Conservation (phyloP, 2,329 filamentous ascomycete genomes). For the Byssochlamys sp. region DNA sequence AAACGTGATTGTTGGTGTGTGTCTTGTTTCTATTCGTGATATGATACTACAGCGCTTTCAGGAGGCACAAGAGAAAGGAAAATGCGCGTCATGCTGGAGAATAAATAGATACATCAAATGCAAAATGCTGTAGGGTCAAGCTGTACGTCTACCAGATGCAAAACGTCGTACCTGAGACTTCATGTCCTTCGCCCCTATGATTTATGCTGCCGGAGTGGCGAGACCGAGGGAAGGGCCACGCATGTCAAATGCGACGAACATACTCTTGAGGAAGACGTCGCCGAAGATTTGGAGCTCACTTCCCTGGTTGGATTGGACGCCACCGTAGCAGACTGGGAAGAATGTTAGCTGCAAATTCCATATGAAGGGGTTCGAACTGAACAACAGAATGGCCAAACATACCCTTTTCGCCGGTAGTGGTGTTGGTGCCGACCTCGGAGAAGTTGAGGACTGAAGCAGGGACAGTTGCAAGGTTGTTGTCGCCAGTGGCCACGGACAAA, state of each 20-base stretch:
- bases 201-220: conserved; percentile 31
- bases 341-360: conserved; percentile 10
- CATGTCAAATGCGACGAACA: conserved; percentile 52
- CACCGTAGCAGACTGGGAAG: conserved; percentile 46
- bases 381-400: conserved; percentile 14
- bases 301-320: conserved; percentile 49
- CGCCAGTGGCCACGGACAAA: conserved; percentile 46
- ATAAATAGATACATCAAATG: not conserved
- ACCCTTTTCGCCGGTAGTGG: conserved; percentile 29
- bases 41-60: not conserved
- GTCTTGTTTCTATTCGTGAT: not conserved
- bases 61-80: not conserved
- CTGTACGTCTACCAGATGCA: not conserved
- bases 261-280: conserved; percentile 52
- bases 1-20: not conserved
- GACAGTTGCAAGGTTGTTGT: conserved; percentile 42
- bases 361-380: not conserved
- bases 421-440: conserved; percentile 40
- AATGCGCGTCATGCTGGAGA: not conserved
- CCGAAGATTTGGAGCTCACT: conserved; percentile 49
- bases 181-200: not conserved
- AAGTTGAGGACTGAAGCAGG: conserved; percentile 50
- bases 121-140: not conserved
- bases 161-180: not conserved
- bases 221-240: conserved; percentile 43